Base-by-base conservation (phyloP, 805 yeast species). In the Maudiozyma barnettii region DNA sequence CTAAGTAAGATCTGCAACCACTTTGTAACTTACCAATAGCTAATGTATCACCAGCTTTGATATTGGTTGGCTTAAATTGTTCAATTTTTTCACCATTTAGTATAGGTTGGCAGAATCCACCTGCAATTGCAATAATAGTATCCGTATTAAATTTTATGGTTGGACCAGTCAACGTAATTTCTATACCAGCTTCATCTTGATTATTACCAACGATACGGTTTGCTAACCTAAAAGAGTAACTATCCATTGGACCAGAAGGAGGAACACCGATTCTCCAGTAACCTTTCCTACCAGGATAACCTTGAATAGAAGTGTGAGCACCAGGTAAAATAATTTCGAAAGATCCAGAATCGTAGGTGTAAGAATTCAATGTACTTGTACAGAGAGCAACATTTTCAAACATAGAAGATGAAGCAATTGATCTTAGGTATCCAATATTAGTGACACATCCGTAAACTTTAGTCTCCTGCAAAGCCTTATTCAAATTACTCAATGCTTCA, bases 231-330 rank as follows among this genome's bases (percentile, higher is more conserved):
- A 90, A 90, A 4, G 97, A 81, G 59, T 82, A 90, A 51, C 81
- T 78, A 68, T 91, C 99, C 98, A 91, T 93, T 50, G 98, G 96
- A 41, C 99, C 99, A 38, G 96, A 87, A 7, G 98, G 98, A 22
- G 99, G 99, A 47, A 91, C 98, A 64, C 99, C 99, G 47, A 70
- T 63, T 57, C 72, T 66, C 74, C 74, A 70, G 50, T 75, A 64
- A n/a, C 88, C 83, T 46, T 73, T 73, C 71, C 99, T 82, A 45
- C 95, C 95, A 16, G 95, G 95, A 66, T 81, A 93, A 67, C 93
- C 99, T 70, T 91, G 99, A 43, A 91, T 91, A 3, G 96, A 86
- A 35, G 98, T 91, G 68, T 88, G 88, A 39, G 96, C 91, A 58
- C 99, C 99, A 1, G 98, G 97, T 40, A 79, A 68, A 30, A 82